Conservation (phyloP, 345 rosid species). For the Odontarrhena argentea region DNA sequence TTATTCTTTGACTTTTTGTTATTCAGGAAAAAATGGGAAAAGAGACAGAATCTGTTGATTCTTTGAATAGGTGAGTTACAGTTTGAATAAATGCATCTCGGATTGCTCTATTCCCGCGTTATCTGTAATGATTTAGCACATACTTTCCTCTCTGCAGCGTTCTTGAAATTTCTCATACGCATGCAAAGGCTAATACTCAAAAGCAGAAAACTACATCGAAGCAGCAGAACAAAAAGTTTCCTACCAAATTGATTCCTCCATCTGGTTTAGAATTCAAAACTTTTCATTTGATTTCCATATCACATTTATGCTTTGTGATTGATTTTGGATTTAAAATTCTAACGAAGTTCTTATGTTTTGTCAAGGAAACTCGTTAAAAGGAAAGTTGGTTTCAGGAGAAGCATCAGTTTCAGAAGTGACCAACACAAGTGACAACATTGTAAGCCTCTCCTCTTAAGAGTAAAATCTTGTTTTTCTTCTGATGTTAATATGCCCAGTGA, state of each 20-base stretch:
- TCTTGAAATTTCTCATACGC: slow-evolving; percentile 28
- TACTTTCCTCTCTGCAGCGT: slow-evolving; percentile 40
- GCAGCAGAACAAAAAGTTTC: slow-evolving; percentile 39
- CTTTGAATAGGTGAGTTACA: slow-evolving; percentile 50
- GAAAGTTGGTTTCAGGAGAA: slow-evolving; percentile 33
- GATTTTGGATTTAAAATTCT: slow-evolving; percentile 1
- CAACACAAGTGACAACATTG: slow-evolving; percentile 31
- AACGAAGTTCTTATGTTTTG: slow-evolving; percentile 9
- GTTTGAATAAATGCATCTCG: slow-evolving; percentile 19
- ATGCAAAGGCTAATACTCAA: slow-evolving; percentile 33
- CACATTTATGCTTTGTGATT: background rate
- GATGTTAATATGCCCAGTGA: background rate
- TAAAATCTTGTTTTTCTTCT: background rate
- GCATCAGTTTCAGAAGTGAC: slow-evolving; percentile 37
- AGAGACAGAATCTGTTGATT: slow-evolving; percentile 40
- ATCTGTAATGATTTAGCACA: slow-evolving; percentile 26
- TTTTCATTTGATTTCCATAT: background rate
- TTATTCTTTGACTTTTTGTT: slow-evolving; percentile 13
- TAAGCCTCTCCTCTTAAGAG: slow-evolving; percentile 14
- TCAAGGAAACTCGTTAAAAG: slow-evolving; percentile 16
- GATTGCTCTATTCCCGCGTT: background rate
- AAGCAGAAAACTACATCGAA: slow-evolving; percentile 36
- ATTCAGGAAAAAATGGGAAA: slow-evolving; percentile 43
- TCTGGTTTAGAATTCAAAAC: slow-evolving; percentile 46
- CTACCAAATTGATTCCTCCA: slow-evolving; percentile 30